Base-by-base conservation (phyloP, 148 eudicot species). In the Fagopyrum homotropicum region DNA sequence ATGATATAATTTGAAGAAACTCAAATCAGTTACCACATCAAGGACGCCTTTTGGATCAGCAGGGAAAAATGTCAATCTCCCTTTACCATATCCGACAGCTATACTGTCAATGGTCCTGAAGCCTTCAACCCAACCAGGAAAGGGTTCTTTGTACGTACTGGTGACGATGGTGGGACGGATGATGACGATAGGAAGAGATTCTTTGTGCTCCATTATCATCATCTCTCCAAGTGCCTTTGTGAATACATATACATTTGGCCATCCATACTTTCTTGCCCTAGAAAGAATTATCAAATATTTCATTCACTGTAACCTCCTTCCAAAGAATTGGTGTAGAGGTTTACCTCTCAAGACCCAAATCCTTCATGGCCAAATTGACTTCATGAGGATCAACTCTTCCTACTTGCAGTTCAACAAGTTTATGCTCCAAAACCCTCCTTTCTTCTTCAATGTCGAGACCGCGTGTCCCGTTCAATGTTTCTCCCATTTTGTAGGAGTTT, bases 191-290 rank as follows among this genome's bases (percentile, higher is more conserved):
- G 90, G 88, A 68, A 87, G 55, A 30, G 83, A 73, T 30, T 69
- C 82, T 78, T 76, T 86, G 50, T 77, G 70, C 4, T 88, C 63
- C 40, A 83, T 81, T 9, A 91, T 17, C 22, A 91, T 70, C 97
- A 91, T 91, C 78, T 91, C 97, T 17, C 81, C 97, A 88, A 91
- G 82, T 63, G 91, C 89, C 79, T 91, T 91, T 6, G 93, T 91
- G 69, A 87, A 87, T 22, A 83, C 91, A 40, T 89, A 91, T 0
- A 91, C 74, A 64, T 91, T 89, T 56, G 88, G 90, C 93, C 93
- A 91, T 73, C 91, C 97, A 26, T 78, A 85, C 56, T 64, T 56
- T 26, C 74, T 82, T 72, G 93, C 91, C 75, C 93, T 89, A 71
- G 11, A 29, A 61, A 26, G 43, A 29, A 43, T 61, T 4, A 61